Evolutionary conservation across 768 basidiomycete species (phyloP).

Genomic region (Agaricus sinodeliciosus): DNA sequence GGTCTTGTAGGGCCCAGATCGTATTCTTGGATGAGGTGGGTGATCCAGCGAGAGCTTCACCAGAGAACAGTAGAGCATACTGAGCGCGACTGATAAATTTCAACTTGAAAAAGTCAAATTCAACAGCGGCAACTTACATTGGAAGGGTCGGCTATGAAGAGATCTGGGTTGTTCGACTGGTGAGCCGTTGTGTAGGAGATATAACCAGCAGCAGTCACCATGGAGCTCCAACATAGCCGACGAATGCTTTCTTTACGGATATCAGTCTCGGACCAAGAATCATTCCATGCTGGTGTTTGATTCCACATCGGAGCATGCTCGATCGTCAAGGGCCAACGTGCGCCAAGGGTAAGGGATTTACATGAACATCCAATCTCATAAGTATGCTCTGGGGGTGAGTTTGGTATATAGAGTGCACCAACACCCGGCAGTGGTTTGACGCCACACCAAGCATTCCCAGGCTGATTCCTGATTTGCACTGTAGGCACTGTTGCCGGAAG

Average conservation of each 20-base stretch:
- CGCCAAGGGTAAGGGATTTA: constrained; percentile 40
- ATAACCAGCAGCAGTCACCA: constrained; percentile 59
- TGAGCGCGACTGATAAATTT: constrained; percentile 19
- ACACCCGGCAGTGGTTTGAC: constrained; percentile 12
- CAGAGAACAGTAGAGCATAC: constrained; percentile 72
- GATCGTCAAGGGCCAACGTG: constrained; percentile 40
- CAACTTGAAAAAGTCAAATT: constrained; percentile 3
- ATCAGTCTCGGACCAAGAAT: constrained; percentile 52
- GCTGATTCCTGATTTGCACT: constrained; percentile 19
- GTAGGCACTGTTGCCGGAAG: constrained; percentile 42
- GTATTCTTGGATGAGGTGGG: constrained; percentile 51
- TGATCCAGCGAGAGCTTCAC: constrained; percentile 47
- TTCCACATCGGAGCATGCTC: constrained; percentile 60
- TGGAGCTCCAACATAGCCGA: constrained; percentile 66
- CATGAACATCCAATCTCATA: constrained; percentile 37
- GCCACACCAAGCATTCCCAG: constrained; percentile 14
- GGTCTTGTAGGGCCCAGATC: constrained; percentile 70
- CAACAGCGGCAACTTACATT: constrained; percentile 41
- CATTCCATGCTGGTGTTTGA: constrained; percentile 58
- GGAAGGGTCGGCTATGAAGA: constrained; percentile 56
- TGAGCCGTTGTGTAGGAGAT: constrained; percentile 50
- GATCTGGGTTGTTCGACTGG: constrained; percentile 30
- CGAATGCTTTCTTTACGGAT: constrained; percentile 67
- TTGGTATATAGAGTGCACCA: constrained; percentile 4
- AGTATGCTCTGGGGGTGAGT: constrained; percentile 4